Base-by-base conservation (phyloP, 495 filamentous ascomycete species). In the Pyrenopolyporus hunteri region DNA sequence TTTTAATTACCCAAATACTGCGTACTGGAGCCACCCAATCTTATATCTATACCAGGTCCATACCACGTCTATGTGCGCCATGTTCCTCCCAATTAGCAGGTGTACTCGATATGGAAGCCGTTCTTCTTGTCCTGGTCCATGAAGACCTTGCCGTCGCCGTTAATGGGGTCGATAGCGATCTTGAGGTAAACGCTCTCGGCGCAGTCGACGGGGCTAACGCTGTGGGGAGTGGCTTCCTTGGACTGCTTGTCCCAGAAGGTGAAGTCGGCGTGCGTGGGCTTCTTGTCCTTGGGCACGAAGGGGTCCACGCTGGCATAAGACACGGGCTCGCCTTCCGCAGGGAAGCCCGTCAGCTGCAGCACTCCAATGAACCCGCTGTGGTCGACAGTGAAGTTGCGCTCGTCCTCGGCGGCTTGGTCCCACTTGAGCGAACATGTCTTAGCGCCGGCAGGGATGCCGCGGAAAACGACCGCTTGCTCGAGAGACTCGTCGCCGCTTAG, bases 391-490 rank as follows among this genome's bases (percentile, higher is more conserved):
- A 76, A 74, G 29, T 58, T 22, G 11, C 71, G 73, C 68, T 68
- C 59, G n/a, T 57, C 40, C 13, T 40, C 54, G 4, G 56, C 64
- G 1, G 68, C 72, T 46, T 73, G 71, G 14, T 47, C 58, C 75
- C 74, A 75, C 23, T 59, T 62, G 9, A 77, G 58, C n/a, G 44
- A 58, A 49, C 73, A 70, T 31, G 65, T 66, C 19, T 65, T 63
- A 0, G 71, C 57, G n/a, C 51, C 58, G 0, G 68, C 58, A 28
- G 75, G 74, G 45, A 68, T 51, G 6, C 71, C 70, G 19, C 57
- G 29, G 52, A 77, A 71, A 13, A 70, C 55, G 40, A 69, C 57
- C 8, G 69, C 55, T 23, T 76, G 74, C 63, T 76, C 74, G 13
- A 59, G 53, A 1, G 61, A 43, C 22, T 57, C 39, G 54, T 64